phyloP scores from a whole-genome alignment of 805 yeast genomes.

The Jamesozyma lodderae region DNA sequence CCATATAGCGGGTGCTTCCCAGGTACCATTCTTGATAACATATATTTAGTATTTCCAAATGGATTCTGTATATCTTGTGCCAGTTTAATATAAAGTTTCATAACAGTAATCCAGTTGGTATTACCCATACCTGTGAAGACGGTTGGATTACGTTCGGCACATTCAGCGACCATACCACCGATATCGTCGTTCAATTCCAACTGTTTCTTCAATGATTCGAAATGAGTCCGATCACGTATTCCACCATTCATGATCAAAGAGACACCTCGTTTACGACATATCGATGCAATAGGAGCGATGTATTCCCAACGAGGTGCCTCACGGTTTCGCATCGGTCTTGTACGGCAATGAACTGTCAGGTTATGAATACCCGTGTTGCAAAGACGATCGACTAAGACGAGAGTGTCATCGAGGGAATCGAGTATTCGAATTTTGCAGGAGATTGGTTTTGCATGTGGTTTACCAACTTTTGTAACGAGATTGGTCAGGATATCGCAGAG shows the following conservation, averaged over 20 bases:
- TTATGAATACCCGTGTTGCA: slow-evolving; percentile 75
- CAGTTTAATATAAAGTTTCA: slow-evolving; percentile 46
- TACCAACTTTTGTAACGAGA: slow-evolving; percentile 74
- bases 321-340: slow-evolving; percentile 79
- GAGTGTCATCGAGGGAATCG: slow-evolving; percentile 52
- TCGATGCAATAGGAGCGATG: slow-evolving; percentile 48
- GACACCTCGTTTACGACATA: slow-evolving; percentile 55
- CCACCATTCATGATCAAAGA: slow-evolving; percentile 80
- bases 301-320: slow-evolving; percentile 71
- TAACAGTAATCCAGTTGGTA: slow-evolving; percentile 40
- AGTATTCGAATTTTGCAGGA: slow-evolving; percentile 84
- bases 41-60: slow-evolving; percentile 69
- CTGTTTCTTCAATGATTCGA: slow-evolving; percentile 38
- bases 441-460: slow-evolving; percentile 66
- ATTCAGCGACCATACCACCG: slow-evolving; percentile 93
- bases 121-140: slow-evolving; percentile 38
- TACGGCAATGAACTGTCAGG: slow-evolving; percentile 87
- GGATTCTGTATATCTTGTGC: slow-evolving; percentile 53
- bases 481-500: slow-evolving; percentile 58
- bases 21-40: slow-evolving; percentile 69
- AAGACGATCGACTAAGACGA: slow-evolving; percentile 46
- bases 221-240: slow-evolving; percentile 47
- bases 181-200: slow-evolving; percentile 42
- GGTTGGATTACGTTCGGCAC: slow-evolving; percentile 81
- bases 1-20: slow-evolving; percentile 59